A percentile compares a stretch with the other conserved stretches of the same genome.
These are phyloP conservation scores for Podaxis sp. DNA, from an alignment of 768 basidiomycete species.

Conservation along the genomic window DNA sequence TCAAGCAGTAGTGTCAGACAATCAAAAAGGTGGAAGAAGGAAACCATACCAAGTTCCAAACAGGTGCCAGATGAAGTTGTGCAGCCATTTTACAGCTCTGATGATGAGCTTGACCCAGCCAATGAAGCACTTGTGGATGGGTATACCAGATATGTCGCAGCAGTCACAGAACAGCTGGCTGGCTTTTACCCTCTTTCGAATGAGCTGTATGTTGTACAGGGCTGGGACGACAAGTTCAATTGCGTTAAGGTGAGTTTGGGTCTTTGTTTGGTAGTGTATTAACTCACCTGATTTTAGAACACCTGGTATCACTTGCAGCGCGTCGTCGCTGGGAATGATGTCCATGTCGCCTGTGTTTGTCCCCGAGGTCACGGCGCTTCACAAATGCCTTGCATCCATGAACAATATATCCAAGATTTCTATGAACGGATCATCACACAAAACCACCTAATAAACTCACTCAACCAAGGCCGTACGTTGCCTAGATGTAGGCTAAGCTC, in stretches of 20 bases:
- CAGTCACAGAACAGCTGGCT: background rate
- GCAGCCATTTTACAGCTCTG: background rate
- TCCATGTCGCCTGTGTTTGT: background rate
- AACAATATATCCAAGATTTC: background rate
- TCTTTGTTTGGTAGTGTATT: background rate
- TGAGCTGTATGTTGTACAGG: background rate
- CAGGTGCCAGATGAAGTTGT: background rate
- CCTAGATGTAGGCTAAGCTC: background rate
- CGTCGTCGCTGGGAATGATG: background rate
- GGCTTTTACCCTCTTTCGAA: background rate
- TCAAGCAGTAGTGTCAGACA: background rate
- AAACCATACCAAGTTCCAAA: background rate
- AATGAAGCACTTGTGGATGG: background rate
- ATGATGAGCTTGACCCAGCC: background rate
- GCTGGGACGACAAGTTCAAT: background rate
- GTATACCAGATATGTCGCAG: background rate
- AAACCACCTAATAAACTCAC: background rate
- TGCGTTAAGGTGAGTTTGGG: background rate
- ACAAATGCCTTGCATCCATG: background rate
- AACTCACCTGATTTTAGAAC: background rate
- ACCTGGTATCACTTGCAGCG: background rate
- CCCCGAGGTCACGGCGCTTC: background rate
- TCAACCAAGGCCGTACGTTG: background rate
- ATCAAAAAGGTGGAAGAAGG: background rate
- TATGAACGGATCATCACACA: background rate